These are phyloP conservation scores for Phytophthora chlamydospora DNA, from an alignment of 352 stramenopile species.

Conservation along the genomic window DNA sequence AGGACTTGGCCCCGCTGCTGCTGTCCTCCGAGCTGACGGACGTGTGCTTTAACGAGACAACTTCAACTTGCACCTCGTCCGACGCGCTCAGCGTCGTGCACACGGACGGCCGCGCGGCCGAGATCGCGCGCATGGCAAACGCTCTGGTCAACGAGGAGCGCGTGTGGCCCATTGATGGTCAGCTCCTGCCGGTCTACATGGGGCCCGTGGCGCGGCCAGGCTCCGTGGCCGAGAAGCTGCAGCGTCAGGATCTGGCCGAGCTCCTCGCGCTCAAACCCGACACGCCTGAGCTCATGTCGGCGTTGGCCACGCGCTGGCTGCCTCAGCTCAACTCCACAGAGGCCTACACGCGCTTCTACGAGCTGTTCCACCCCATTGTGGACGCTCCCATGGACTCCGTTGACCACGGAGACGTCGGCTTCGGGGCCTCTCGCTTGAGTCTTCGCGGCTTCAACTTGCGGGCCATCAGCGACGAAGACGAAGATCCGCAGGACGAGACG, in stretches of 20 bases:
- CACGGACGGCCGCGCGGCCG: constrained; percentile 12
- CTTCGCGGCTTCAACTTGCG: constrained; percentile 55
- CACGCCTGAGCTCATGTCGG: constrained; percentile 26
- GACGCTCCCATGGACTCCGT: constrained; percentile 21
- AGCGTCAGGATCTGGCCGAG: constrained; percentile 23
- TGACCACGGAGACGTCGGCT: constrained; percentile 47
- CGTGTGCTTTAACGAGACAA: constrained; percentile 11
- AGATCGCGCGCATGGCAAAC: constrained; percentile 27
- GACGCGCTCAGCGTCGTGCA: constrained; percentile 25
- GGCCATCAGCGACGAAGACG: constrained; percentile 19
- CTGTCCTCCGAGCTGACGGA: constrained; percentile 3
- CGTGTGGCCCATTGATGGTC: constrained; percentile 27
- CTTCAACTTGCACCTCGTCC: constrained; percentile 4
- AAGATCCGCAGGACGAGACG: constrained; percentile 26
- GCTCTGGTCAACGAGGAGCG: constrained; percentile 40
- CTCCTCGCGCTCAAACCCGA: constrained; percentile 30
- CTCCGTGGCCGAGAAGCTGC: constrained; percentile 37
- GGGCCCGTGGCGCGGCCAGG: constrained; percentile 34
- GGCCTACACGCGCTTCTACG: constrained; percentile 39
- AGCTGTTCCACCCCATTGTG: constrained; percentile 31
- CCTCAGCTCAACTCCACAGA: constrained; percentile 27
- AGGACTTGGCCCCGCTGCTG: not conserved
- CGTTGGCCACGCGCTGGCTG: constrained; percentile 19
- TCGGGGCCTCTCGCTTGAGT: constrained; percentile 47
- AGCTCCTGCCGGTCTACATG: constrained; percentile 38